Base-by-base conservation (phyloP, 306 rosid species). In the Luffa acutangula region DNA sequence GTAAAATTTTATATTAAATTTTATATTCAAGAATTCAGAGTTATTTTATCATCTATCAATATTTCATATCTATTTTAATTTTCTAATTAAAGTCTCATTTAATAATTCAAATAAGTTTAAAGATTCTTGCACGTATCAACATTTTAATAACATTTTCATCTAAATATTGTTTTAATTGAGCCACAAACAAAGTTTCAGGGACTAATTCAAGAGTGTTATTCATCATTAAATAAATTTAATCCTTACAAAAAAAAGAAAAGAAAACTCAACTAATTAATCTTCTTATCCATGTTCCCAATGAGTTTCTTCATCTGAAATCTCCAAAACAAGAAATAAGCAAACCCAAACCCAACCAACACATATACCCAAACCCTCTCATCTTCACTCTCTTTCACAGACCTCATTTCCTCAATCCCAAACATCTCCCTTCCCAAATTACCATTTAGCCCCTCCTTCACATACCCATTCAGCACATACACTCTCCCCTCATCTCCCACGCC, bases 271-370 rank as follows among this genome's bases (percentile, higher is more conserved):
- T 25, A 25, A 25, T 25, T 25, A 80, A 81, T 88, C 87, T 95
- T 95, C 76, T 89, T 91, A 63, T 90, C 80, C 89, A 87, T 49
- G 54, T 88, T 85, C 37, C 76, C 73, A 14, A 86, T 80, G 33
- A 91, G 90, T 63, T 80, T 83, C 9, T 86, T 81, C 97, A 90
- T 95, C 66, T 89, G 96, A 85, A 95, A 89, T 83, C 98, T 85
- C 97, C 97, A 92, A 75, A 84, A 85, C 82, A 87, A 5, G 85
- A 92, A 92, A 83, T 85, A 91, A 45, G 84, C 93, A 81, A 92
- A 83, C 0, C 90, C 97, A 15, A 95, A 3, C 0, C 97, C 97
- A 45, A 90, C n/a, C 86, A 95, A 85, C 5, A 88, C 85, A 41
- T 78, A 90, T 14, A 90, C 17, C 97, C 93, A 91, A 69, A 91